Conservation (phyloP, 2,329 filamentous ascomycete genomes). For the Ophiostoma perfectum region DNA sequence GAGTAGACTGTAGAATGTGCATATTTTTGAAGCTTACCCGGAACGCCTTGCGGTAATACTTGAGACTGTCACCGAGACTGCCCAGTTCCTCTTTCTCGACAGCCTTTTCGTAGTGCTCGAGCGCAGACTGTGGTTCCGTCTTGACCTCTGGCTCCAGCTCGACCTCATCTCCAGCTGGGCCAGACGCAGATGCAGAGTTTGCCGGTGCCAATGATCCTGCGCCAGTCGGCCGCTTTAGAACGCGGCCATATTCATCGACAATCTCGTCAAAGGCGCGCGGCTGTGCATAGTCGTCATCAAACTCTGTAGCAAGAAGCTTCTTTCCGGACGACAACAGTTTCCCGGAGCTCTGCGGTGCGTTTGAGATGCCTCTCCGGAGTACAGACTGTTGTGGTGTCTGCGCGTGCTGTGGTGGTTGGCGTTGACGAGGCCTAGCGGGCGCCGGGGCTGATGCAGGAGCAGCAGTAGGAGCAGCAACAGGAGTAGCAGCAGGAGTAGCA, state of each 20-base stretch:
- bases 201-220: background rate
- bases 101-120: constrained; percentile 89
- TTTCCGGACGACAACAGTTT: constrained; percentile 26
- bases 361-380: background rate
- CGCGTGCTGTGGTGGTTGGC: background rate
- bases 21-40: constrained; percentile 49
- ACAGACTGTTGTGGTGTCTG: background rate
- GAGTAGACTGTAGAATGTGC: background rate
- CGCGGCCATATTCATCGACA: constrained; percentile 23
- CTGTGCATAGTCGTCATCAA: constrained; percentile 36
- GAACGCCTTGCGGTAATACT: constrained; percentile 85
- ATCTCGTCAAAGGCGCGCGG: constrained; percentile 36
- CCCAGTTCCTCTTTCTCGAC: constrained; percentile 83
- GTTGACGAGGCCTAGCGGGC: background rate
- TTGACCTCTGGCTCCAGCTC: constrained; percentile 45
- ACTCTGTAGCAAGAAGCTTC: constrained; percentile 31
- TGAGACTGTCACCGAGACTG: constrained; percentile 80
- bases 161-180: background rate
- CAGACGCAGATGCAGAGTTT: background rate
- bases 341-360: constrained; percentile 22
- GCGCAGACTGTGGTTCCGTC: constrained; percentile 61
- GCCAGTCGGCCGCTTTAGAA: background rate
- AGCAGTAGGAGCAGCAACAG: background rate
- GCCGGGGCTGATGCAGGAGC: background rate
- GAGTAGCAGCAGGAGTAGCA: background rate